Evolutionary conservation across 192 early-diverging fungal genomes (phyloP), one percentile per base, ranked within the genome.

Genomic region (Coemansia javaensis): DNA sequence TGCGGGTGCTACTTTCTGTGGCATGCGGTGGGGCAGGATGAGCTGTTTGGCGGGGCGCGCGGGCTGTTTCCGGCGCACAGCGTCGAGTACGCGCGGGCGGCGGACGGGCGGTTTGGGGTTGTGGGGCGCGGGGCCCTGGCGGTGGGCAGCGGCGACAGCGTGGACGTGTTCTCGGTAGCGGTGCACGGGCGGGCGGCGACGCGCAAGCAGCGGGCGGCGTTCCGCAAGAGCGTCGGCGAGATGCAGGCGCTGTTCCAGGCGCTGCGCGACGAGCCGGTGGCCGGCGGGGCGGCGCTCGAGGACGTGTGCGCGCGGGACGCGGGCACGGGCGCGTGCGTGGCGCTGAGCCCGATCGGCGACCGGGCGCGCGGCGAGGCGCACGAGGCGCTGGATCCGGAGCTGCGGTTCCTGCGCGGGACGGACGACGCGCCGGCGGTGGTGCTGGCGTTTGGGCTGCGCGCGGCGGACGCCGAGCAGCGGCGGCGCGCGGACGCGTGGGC

Each of bases 1-100:
- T 90, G 83, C 56, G 77, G 79, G 22, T 91, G 90, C 62, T 84
- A 88, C 60, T 82, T 80, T 8, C 75, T 91, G 17, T 83, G 86
- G 71, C 79, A 87, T 58, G 75, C 82, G 8, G 77, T 82, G 28
- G 63, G 81, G 35, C 78, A 82, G 36, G 86, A 85, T 30, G 81
- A 82, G 36, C 73, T 83, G 40, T 86, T 87, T 37, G 56, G 64
- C 39, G 74, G 56, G 37, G 42, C 50, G 31, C 38, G 43, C 16
- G 32, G 32, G 1, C 35, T 57, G 36, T 62, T 56, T 33, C 66
- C 56, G 6, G 31, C 49, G 37, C 48, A 53, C 44, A 45, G 56
- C 7, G 33, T 61, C 34, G 59, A 32, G 46, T 60, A 64, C 43
- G 37, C 56, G 22, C 47, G 53, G 18, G 33, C 40, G 7, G 53